These are phyloP conservation scores for Globisporangium apiculatum DNA, from an alignment of 352 stramenopile species.

Conservation along the genomic window DNA sequence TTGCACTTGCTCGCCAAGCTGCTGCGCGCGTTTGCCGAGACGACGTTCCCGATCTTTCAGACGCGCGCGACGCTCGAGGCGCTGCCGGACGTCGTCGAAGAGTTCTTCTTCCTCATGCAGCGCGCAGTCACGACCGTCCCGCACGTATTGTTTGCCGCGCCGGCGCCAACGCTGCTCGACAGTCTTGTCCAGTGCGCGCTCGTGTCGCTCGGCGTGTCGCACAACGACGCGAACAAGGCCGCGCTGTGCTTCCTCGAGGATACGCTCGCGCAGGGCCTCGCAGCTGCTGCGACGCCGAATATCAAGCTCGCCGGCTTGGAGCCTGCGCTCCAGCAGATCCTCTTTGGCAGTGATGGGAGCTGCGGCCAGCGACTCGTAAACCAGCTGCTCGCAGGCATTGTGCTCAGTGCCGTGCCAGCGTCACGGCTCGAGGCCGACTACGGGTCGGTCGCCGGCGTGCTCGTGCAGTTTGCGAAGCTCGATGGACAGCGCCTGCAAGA, in stretches of 20 bases:
- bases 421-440: slow-evolving; percentile 76
- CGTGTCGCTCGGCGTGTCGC: slow-evolving; percentile 85
- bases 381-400: slow-evolving; percentile 52
- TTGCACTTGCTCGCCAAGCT: slow-evolving; percentile 45
- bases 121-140: slow-evolving; percentile 84
- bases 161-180: slow-evolving; percentile 43
- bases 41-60: slow-evolving; percentile 84
- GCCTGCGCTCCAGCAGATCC: slow-evolving; percentile 17
- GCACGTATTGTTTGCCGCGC: slow-evolving; percentile 43
- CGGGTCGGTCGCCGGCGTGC: slow-evolving; percentile 63
- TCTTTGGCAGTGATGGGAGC: slow-evolving; percentile 10
- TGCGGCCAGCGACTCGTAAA: slow-evolving; percentile 50
- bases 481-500: slow-evolving; percentile 49
- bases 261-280: slow-evolving; percentile 22
- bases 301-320: slow-evolving; percentile 14
- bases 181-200: slow-evolving; percentile 82
- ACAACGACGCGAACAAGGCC: slow-evolving; percentile 93
- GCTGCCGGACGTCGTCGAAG: slow-evolving; percentile 93
- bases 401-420: slow-evolving; percentile 48
- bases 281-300: slow-evolving; percentile 11
- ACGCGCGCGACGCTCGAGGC: slow-evolving; percentile 40
- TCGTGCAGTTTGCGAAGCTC: slow-evolving; percentile 66
- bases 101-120: slow-evolving; percentile 95
- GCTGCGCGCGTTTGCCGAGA: slow-evolving; percentile 55
- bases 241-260: slow-evolving; percentile 91